Base-by-base conservation (phyloP, 176 grass and related monocot species). In the Hyparrhenia diplandra region DNA sequence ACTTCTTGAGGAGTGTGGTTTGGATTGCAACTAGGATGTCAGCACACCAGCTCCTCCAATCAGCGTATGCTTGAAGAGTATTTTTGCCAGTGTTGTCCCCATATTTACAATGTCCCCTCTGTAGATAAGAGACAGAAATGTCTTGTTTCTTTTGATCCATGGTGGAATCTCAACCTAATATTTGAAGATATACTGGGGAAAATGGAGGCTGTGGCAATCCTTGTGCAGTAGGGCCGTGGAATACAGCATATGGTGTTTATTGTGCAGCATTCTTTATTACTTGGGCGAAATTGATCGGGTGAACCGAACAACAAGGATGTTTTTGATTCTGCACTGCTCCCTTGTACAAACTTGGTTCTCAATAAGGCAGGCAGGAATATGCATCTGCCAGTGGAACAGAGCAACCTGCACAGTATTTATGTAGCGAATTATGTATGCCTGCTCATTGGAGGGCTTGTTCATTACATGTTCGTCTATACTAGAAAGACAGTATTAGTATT, bases 21-120 rank as follows among this genome's bases (percentile, higher is more conserved):
- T 88, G 86, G 86, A 88, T 45, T 88, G 86, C 81, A 73, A 72
- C 59, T 88, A 88, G 86, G 49, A 79, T 81, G 46, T 76, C 32
- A 73, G 59, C 55, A 70, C 36, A 73, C 61, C 71, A 87, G 75
- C 64, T 59, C 75, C 85, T 16, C 64, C 51, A 24, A 24, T 69
- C 78, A 63, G 49, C 59, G n/a, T 43, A 54, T 76, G 78, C 78
- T 75, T 17, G 21, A 76, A 82, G 64, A 49, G 57, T 87, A 87
- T 65, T 78, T 83, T 83, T 83, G 65, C 57, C 71, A 27, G 73
- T 83, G 65, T 83, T 55, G 80, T 54, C 73, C 79, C 85, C 75
- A 78, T 83, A 71, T 59, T 79, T 42, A 13, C 25, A 69, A 55
- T 84, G 67, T 60, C 57, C 29, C 29, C 49, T 46, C 24, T 88